Evolutionary conservation across 768 basidiomycete genomes (phyloP), one percentile per base, ranked within the genome.

Genomic region (Artomyces pyxidatus): DNA sequence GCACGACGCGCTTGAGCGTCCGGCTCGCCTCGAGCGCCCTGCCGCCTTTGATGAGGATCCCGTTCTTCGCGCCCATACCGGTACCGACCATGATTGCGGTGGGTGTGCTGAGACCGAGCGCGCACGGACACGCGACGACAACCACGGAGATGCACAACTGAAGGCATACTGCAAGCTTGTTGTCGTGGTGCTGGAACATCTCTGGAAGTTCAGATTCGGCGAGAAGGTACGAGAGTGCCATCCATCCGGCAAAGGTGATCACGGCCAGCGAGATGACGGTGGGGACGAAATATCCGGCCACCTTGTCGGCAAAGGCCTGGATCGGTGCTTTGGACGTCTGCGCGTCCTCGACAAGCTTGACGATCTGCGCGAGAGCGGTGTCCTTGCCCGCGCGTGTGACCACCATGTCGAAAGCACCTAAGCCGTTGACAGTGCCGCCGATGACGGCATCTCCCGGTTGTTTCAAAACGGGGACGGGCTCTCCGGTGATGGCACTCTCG

Each of bases 31-130:
- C 96, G 23, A 99, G 72, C 3, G 96, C 94, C 12, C 87, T 75
- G 2, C 94, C 96, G 19, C 96, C 94, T 64, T 99, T 99, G 79
- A 99, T 98, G 40, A 99, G 69, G 51, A 99, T 98, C 0, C 96
- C 95, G 59, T 98, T 95, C 70, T 87, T 78, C 8, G 96, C 96
- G 1, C 96, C 96, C 49, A 98, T 82, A 1, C 96, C 96, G 0
- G 95, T 98, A 16, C 96, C 96, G 27, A 98, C 96, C 96, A 98
- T 98, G 67, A 98, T 92, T 2, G 95, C 96, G 0, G 96, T 98
- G 1, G 96, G 96, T 0, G 95, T 98, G 48, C 89, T 90, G 50
- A 98, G 75, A 4, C 95, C 96, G 28, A 99, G 77, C 0, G 96
- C 95, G 63, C 96, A 99, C 0, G 96, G 96, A 65, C 96, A 99